Base-by-base conservation (phyloP, 352 stramenopile species). In the Pythium sp. region DNA sequence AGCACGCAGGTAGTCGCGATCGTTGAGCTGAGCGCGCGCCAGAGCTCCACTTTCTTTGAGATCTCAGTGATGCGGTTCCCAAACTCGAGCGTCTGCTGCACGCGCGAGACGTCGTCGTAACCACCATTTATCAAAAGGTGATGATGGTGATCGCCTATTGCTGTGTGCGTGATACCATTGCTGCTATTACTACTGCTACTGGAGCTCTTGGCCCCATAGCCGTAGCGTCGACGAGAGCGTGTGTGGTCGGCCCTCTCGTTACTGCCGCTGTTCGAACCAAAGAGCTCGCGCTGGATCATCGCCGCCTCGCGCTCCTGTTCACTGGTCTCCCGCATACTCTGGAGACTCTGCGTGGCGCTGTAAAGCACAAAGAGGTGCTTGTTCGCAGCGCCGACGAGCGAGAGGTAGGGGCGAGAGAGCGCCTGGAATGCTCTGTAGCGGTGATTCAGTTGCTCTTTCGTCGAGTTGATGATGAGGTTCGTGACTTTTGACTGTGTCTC, bases 41-140 rank as follows among this genome's bases (percentile, higher is more conserved):
- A 83, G 3, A 83, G 65, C 36, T 80, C 76, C 11, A 74, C 70
- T 53, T 80, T 82, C 68, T 82, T 82, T 14, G 73, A 64, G 62
- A 80, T 72, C 47, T 80, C 76, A 2, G 68, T 60, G 20, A 83
- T 38, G n/a, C 66, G 73, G 46, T 77, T 70, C 22, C 67, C 56
- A 43, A 72, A 58, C 41, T 77, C 71, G 47, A 83, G 67, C 18
- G 41, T 58, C 14, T 72, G 72, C 64, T 83, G 68, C 7, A 83
- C 71, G 12, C 55, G 53, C 18, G 70, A 67, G n/a, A 75, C 46
- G 22, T 68, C 62, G 5, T 41, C 53, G 14, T 58, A 24, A n/a
- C 22, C 46, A 20, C 28, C 28, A 4, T 15, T 46, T 6, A 41
- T 66, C 58, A 24, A 20, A 18, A 18, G 36, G 36, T 14, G 36